Conservation (phyloP, 768 basidiomycete species). For the Russula emetica region DNA sequence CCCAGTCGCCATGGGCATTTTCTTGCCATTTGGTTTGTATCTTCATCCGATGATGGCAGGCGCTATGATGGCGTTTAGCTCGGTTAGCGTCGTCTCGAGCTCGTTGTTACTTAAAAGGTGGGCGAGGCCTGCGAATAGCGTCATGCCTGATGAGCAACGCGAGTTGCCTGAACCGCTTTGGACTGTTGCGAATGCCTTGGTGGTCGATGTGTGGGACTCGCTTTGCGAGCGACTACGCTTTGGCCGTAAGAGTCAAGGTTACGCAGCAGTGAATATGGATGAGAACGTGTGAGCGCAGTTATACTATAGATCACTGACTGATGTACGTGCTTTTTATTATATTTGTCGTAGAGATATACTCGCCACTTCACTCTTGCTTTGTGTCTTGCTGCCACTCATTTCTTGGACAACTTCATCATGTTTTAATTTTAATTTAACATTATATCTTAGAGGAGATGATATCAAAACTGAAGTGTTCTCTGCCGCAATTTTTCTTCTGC, state of each 20-base stretch:
- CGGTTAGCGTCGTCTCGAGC: constrained; percentile 90
- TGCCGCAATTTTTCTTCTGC: too few relatives aligned
- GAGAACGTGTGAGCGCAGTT: constrained; percentile 32
- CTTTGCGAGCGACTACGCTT: constrained; percentile 42
- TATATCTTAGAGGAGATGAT: neutral
- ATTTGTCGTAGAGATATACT: neutral
- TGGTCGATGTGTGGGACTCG: constrained; percentile 44
- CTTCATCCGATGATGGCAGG: constrained; percentile 98
- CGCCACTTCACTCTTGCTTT: neutral
- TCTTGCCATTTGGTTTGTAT: constrained; percentile 87
- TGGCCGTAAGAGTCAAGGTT: constrained; percentile 46
- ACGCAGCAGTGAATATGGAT: constrained; percentile 70
- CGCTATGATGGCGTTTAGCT: constrained; percentile 98
- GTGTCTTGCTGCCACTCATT: neutral
- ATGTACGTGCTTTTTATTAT: neutral
- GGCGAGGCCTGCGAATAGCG: constrained; percentile 62
- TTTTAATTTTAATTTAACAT: neutral
- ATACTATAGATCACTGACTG: neutral
- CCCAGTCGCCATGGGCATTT: constrained; percentile 95
- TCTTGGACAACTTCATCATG: neutral
- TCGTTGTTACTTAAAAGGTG: constrained; percentile 85
- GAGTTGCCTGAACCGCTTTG: constrained; percentile 37
- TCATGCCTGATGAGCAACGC: constrained; percentile 59
- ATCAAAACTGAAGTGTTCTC: neutral
- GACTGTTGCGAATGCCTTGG: constrained; percentile 41